Conservation (phyloP, 1,284 basidiomycete genomes). For the Entoloma clypeatum region DNA sequence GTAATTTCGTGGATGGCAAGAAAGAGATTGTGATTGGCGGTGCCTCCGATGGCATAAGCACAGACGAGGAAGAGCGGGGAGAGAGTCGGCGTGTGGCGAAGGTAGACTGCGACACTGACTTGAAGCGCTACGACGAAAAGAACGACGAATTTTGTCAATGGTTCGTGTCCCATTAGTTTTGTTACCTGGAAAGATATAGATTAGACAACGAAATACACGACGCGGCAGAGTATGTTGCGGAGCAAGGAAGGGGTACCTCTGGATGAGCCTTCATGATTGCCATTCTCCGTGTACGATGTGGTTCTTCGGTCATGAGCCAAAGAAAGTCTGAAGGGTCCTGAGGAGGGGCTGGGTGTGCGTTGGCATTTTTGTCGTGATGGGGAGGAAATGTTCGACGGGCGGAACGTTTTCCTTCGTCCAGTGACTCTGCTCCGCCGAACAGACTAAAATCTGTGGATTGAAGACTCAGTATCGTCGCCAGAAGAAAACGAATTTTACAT, state of each 20-base stretch:
- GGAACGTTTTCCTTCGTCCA: conserved; percentile 53
- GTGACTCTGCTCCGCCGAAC: conserved; percentile 75
- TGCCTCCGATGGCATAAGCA: conserved; percentile 90
- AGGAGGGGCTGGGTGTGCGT: conserved; percentile 46
- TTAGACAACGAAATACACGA: not conserved
- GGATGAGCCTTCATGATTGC: conserved; percentile 95
- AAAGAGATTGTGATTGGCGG: conserved; percentile 96
- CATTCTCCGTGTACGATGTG: conserved; percentile 83
- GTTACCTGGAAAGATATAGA: conserved; percentile 57
- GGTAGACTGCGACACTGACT: conserved; percentile 57
- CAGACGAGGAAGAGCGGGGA: conserved; percentile 72
- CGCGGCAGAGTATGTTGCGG: not conserved
- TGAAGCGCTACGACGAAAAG: conserved; percentile 78
- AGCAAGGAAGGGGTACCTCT: conserved; percentile 51
- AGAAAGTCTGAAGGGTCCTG: conserved; percentile 80
- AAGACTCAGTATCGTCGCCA: too few relatives aligned
- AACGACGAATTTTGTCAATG: conserved; percentile 86
- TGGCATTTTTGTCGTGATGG: conserved; percentile 35
- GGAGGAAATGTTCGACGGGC: conserved; percentile 56
- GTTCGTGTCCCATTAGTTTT: conserved; percentile 94
- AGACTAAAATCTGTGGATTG: conserved; percentile 66
- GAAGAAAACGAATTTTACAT: conserved; percentile 1
- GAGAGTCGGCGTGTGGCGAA: conserved; percentile 65
- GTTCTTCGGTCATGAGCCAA: conserved; percentile 98
- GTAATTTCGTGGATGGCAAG: conserved; percentile 98